A percentile compares a stretch with the other conserved stretches of the same genome.
These are phyloP conservation scores for Sporobolomyces pararoseus DNA, from an alignment of 768 basidiomycete genomes.

Conservation along the genomic window DNA sequence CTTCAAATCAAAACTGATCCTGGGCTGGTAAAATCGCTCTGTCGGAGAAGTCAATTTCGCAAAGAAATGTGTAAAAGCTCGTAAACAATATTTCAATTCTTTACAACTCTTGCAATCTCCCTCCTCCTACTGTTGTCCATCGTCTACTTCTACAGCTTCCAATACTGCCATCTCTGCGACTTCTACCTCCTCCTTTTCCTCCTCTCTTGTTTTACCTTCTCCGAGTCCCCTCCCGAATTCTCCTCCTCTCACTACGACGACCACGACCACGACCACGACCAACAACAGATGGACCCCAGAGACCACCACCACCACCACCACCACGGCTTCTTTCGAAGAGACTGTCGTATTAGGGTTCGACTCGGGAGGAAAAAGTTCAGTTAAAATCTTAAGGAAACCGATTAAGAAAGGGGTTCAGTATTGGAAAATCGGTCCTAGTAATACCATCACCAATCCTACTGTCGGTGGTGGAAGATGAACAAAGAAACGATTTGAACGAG, in stretches of 20 bases:
- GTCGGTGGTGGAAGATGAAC: too few species aligned
- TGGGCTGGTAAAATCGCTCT: too few species aligned
- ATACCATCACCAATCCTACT: too few species aligned
- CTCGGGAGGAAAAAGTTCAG: not conserved
- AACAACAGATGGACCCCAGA: not conserved
- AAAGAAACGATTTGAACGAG: too few species aligned
- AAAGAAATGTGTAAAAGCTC: slow-evolving; percentile 23
- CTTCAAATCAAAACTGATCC: too few species aligned
- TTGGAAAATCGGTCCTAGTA: slow-evolving; percentile 31
- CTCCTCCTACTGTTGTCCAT: too few species aligned
- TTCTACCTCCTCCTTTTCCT: not conserved
- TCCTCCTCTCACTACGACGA: not conserved
- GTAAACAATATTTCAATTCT: slow-evolving; percentile 4
- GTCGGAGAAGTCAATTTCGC: slow-evolving; percentile 32
- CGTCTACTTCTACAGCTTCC: too few species aligned
- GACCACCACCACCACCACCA: not conserved
- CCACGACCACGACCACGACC: not conserved
- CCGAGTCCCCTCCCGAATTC: not conserved
- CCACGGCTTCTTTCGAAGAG: slow-evolving; percentile 18
- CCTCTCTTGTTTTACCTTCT: not conserved
- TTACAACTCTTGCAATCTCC: too few species aligned
- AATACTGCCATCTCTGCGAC: not conserved
- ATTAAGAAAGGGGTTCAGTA: slow-evolving; percentile 13
- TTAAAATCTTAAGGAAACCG: slow-evolving; percentile 31
- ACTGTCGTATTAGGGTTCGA: slow-evolving; percentile 31